Conservation (phyloP, 768 basidiomycete species). For the Lyophyllum shimeji region DNA sequence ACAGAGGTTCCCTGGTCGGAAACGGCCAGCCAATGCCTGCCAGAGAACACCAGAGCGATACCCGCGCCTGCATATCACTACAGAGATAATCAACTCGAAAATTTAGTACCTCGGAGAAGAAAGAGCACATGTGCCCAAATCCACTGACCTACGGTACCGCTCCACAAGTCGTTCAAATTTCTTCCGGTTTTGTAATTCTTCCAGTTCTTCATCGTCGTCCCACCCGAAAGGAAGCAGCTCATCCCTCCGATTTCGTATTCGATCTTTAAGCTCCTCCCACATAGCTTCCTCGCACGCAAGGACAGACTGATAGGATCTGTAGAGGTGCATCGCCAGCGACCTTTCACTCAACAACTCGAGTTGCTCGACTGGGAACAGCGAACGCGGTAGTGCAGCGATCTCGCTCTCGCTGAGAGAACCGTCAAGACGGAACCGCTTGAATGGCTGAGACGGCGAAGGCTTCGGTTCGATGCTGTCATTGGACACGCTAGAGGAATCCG, state of each 20-base stretch:
- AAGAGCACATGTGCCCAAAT: neutral
- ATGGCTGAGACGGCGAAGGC: constrained; percentile 21
- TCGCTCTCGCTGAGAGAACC: constrained; percentile 45
- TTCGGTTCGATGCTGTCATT: constrained; percentile 11
- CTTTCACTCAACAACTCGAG: constrained; percentile 52
- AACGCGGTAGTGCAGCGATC: constrained; percentile 28
- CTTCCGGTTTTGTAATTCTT: constrained; percentile 52
- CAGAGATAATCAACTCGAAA: neutral
- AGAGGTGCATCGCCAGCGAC: constrained; percentile 70
- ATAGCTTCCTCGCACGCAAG: constrained; percentile 71
- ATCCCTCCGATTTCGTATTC: constrained; percentile 54
- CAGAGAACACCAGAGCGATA: constrained; percentile 65
- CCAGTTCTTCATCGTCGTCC: constrained; percentile 66
- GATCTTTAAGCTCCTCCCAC: constrained; percentile 73
- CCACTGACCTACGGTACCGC: constrained; percentile 53
- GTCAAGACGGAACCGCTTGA: constrained; percentile 45
- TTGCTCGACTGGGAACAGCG: constrained; percentile 40
- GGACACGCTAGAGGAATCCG: constrained; percentile 17
- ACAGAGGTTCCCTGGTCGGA: constrained; percentile 59
- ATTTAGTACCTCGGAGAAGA: neutral
- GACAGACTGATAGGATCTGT: constrained; percentile 59
- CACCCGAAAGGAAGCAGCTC: constrained; percentile 63
- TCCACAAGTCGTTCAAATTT: constrained; percentile 62
- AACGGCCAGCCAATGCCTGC: constrained; percentile 57
- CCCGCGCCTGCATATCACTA: constrained; percentile 67